These are phyloP conservation scores for Quercus glauca DNA, from an alignment of 306 rosid species.

Conservation along the genomic window DNA sequence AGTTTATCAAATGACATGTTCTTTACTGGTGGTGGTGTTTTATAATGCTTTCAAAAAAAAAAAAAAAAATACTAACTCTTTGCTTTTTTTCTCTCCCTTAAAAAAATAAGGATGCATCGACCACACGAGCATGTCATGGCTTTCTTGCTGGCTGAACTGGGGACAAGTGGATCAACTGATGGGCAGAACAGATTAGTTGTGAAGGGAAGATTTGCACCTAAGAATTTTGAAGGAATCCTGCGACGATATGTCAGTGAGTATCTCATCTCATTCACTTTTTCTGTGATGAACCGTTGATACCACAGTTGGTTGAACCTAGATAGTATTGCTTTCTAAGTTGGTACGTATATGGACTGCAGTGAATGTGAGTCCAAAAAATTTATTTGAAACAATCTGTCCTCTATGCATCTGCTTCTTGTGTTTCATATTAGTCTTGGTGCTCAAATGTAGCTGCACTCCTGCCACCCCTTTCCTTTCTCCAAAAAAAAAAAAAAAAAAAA, in stretches of 20 bases:
- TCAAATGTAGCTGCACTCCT: too few relatives aligned
- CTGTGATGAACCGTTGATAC: not conserved
- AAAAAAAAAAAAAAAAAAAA: too few relatives aligned
- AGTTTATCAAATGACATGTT: not conserved
- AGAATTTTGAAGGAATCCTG: conserved; percentile 57
- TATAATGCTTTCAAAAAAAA: not conserved
- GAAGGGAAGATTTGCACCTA: conserved; percentile 63
- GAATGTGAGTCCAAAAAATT: not conserved
- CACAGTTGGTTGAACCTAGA: not conserved
- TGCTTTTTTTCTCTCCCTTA: not conserved
- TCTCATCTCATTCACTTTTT: not conserved
- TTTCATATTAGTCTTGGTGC: too few relatives aligned
- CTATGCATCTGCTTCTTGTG: not conserved
- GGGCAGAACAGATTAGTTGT: conserved; percentile 55
- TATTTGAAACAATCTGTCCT: not conserved
- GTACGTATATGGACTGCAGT: not conserved
- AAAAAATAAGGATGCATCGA: conserved; percentile 51
- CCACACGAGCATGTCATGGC: conserved; percentile 62
- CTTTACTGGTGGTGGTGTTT: not conserved
- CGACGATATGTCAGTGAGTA: conserved; percentile 57
- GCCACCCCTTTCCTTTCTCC: too few relatives aligned
- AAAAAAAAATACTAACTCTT: not conserved
- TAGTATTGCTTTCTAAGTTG: not conserved
- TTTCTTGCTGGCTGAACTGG: conserved; percentile 56
- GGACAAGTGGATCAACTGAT: conserved; percentile 69